These are phyloP conservation scores for Ceratocystis alfenasii DNA, from an alignment of 2,329 filamentous ascomycete genomes.

Conservation along the genomic window DNA sequence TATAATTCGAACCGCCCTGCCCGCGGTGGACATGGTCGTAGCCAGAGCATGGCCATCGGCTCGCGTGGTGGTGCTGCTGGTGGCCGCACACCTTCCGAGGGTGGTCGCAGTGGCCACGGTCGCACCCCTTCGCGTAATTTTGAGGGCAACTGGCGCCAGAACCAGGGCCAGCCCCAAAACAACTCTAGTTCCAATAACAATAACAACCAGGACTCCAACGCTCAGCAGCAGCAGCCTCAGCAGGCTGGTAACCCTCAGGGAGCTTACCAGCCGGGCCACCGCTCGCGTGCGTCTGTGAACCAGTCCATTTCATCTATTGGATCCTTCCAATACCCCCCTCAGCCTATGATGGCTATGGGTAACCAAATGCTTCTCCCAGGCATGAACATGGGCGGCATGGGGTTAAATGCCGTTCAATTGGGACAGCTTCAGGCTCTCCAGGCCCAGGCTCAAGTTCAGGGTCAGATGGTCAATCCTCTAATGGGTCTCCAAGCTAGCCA, in stretches of 20 bases:
- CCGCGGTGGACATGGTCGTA: conserved; percentile 55
- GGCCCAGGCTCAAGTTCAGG: conserved; percentile 57
- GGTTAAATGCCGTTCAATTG: conserved; percentile 76
- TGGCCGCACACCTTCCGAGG: conserved; percentile 53
- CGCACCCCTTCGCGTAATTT: conserved; percentile 85
- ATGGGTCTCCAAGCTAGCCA: conserved; percentile 43
- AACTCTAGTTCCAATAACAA: conserved; percentile 1
- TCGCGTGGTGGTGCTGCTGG: conserved; percentile 54
- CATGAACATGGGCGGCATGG: conserved; percentile 58
- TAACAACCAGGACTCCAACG: conserved; percentile 7
- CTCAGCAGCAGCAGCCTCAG: conserved; percentile 40
- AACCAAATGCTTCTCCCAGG: conserved; percentile 78
- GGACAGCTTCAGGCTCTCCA: conserved; percentile 87
- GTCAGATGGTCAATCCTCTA: conserved; percentile 59
- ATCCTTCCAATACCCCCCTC: conserved; percentile 75
- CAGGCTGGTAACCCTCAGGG: conserved; percentile 27
- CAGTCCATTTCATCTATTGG: conserved; percentile 68
- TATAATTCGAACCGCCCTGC: conserved; percentile 40
- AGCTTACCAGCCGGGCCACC: conserved; percentile 89
- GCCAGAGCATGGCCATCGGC: conserved; percentile 82
- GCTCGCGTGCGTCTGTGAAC: conserved; percentile 70
- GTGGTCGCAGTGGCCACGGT: conserved; percentile 62
- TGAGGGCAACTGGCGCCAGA: conserved; percentile 90
- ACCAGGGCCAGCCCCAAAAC: conserved; percentile 39
- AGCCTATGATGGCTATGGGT: conserved; percentile 78